Base-by-base conservation (phyloP, 768 basidiomycete species). In the Amanita exitialis region DNA sequence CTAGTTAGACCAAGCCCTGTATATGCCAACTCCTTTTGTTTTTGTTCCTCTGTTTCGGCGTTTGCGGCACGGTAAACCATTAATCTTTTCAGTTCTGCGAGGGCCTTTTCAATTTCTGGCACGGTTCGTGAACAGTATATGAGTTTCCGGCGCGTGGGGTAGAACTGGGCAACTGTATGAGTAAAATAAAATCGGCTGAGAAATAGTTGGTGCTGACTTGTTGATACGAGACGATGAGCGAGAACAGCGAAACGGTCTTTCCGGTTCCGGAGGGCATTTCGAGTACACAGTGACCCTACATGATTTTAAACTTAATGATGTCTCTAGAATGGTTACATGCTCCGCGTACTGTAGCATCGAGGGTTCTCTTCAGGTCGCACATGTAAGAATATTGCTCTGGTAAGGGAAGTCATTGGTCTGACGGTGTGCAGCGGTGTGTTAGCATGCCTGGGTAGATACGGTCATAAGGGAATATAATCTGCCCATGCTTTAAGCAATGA, bases 231-330 rank as follows among this genome's bases (percentile, higher is more conserved):
- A 99, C 87, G 68, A 99, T 99, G 51, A 99, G 69, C 2, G 90
- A 93, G 15, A 99, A 74, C 7, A 99, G 73, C 9, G 93, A 97
- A 21, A 99, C 96, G 0, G 96, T 99, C 73, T 99, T 99, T 20
- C 96, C 96, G 18, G 96, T 99, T 13, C 96, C 96, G 9, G 96
- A 98, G 55, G 96, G 96, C 96, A 99, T 99, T 72, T 99, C 96
- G 34, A 99, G 77, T n/a, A 98, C 91, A 64, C 96, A 97, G 59
- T 99, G 96, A 45, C 96, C 96, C 93, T 98, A 61, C 34, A 58
- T 37, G 49, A 16, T 35, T 44, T 36, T 39, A 25, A 46, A 21
- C 50, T 28, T 0, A 23, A 18, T 3, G 16, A 27, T 37, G 23
- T 18, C 38, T 43, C 28, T 37, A 27, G 35, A 12, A n/a, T 20